Evolutionary conservation across 495 filamentous ascomycete species (phyloP), one percentile per base, ranked within the genome.

Genomic region (Annulohypoxylon nitens): DNA sequence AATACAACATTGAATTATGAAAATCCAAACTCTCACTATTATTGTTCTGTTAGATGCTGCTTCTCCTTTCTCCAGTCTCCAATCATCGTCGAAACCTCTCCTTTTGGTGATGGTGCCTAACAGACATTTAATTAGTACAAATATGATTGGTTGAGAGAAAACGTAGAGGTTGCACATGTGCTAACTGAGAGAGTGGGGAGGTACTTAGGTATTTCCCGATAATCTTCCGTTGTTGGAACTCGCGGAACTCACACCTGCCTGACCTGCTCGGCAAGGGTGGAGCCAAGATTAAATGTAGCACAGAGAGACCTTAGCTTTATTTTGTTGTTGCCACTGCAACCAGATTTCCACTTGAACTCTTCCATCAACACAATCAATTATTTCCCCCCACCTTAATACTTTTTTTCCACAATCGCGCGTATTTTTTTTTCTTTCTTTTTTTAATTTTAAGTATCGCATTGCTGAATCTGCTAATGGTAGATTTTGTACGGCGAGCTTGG

Each of bases 281-380:
- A 36, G 48, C 59, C 30, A 36, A 23, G 53, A 58, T 64, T 54
- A 60, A 60, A 50, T 53, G 33, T 37, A 57, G 45, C 45, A 36
- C 25, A 54, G n/a, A 16, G 48, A 5, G 4, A 25, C 50, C 25
- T 54, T 54, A 54, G 50, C 20, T 23, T 5, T 33, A 12, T 20
- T 30, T 54, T n/a, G 9, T n/a, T 75, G 72, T 75, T 75, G 72
- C 72, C 72, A 70, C 67, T 75, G 63, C 72, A 71, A 75, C 72
- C 48, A 33, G 62, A 64, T 67, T 70, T 70, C 62, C 63, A 67
- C 62, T 69, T 51, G 57, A 70, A 70, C 62, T 67, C 53, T 70
- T 66, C 62, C 63, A 54, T 70, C 72, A 75, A 75, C 67, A 75
- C 72, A 58, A 67, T 67, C 39, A 30, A 36, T 16, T 45, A 50